These are phyloP conservation scores for Cephaloascus albidus DNA, from an alignment of 805 yeast genomes.

Conservation along the genomic window DNA sequence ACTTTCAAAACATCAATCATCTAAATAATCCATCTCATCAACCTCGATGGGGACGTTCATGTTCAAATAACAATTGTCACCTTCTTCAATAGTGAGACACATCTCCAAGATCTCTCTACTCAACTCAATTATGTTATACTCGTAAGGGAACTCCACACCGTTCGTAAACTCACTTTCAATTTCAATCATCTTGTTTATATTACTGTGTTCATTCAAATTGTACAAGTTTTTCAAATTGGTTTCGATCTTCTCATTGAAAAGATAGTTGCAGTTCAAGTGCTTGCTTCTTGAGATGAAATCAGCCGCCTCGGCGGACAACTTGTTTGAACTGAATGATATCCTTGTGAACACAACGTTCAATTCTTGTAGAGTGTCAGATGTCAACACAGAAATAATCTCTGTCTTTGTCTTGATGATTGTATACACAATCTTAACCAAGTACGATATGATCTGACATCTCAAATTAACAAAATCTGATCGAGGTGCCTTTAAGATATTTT, in stretches of 20 bases:
- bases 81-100: constrained; percentile 67
- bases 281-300: constrained; percentile 25
- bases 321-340: constrained; percentile 39
- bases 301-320: constrained; percentile 26
- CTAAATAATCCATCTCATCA: constrained; percentile 6
- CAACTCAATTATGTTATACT: constrained; percentile 52
- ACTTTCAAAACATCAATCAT: too few species aligned
- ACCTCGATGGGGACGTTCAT: constrained; percentile 37
- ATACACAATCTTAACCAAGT: constrained; percentile 28
- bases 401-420: constrained; percentile 5
- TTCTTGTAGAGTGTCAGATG: constrained; percentile 15
- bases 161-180: constrained; percentile 38
- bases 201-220: constrained; percentile 14
- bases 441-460: constrained; percentile 30
- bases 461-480: constrained; percentile 25
- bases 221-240: constrained; percentile 24
- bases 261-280: constrained; percentile 19
- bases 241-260: constrained; percentile 37
- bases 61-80: constrained; percentile 62
- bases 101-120: constrained; percentile 64
- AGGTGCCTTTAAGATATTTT: constrained; percentile 31
- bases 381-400: neutral
- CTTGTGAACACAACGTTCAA: constrained; percentile 42
- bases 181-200: constrained; percentile 13
- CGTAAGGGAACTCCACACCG: constrained; percentile 56